Percentiles rank a stretch among this genome's conserved stretches.
Conservation (phyloP, 768 basidiomycete species). For the Pleurotus sapidus region DNA sequence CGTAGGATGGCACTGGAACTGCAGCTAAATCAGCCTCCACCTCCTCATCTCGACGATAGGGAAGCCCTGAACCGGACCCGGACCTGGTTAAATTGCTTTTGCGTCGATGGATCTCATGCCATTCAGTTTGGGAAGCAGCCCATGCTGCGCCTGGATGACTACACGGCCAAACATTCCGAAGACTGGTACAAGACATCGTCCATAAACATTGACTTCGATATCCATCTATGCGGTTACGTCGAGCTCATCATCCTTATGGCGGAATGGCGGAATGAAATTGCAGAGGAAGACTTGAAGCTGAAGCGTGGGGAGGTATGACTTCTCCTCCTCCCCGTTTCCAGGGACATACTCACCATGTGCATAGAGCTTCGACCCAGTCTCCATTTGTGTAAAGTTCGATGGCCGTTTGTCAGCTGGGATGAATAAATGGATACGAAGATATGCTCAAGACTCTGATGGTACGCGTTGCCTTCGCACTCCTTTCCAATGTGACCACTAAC, state of each 20-base stretch:
- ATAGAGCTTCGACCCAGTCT: constrained; percentile 33
- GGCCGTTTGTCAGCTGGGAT: constrained; percentile 32
- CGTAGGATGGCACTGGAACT: constrained; percentile 70
- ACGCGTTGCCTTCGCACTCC: constrained; percentile 22
- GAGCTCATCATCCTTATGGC: constrained; percentile 49
- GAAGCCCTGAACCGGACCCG: constrained; percentile 70
- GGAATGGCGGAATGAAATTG: constrained; percentile 33
- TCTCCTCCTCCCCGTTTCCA: neutral
- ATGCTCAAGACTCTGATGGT: constrained; percentile 32
- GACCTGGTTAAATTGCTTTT: constrained; percentile 75
- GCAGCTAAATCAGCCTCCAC: constrained; percentile 56
- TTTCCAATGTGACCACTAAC: neutral
- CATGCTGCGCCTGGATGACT: constrained; percentile 63
- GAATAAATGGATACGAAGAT: constrained; percentile 37
- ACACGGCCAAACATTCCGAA: constrained; percentile 46
- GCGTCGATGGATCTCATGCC: constrained; percentile 72
- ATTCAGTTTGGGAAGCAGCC: constrained; percentile 74
- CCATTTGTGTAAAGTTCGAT: constrained; percentile 34
- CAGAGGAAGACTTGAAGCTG: constrained; percentile 11
- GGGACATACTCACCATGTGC: neutral
- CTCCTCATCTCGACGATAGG: constrained; percentile 48
- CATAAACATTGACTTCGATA: constrained; percentile 37
- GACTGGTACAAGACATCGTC: constrained; percentile 45
- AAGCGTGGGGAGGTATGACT: constrained; percentile 4
- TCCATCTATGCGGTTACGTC: constrained; percentile 52